Evolutionary conservation across 2,329 filamentous ascomycete genomes (phyloP), one percentile per base, ranked within the genome.

Genomic region (Triangularia setosa): DNA sequence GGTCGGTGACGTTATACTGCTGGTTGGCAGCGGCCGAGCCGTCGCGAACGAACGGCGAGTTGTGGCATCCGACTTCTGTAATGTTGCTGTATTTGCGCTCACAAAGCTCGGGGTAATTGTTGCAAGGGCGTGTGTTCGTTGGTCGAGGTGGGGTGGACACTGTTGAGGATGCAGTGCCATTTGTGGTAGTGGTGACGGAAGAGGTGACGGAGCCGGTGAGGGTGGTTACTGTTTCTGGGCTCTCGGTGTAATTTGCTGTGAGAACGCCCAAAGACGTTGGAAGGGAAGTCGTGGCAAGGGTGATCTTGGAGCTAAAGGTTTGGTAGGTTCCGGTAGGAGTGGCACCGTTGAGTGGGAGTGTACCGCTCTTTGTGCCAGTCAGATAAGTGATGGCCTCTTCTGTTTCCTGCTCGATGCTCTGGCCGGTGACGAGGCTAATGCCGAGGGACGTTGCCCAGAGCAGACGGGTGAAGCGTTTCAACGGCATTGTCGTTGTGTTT

Each of bases 1-100:
- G 92, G 33, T 83, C 79, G 12, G 80, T 83, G 58, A 95, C 90
- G 21, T 80, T 76, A 54, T 90, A 81, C 27, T 81, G 81, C 78
- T 96, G 92, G 76, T 96, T 96, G 62, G 90, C 85, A 14, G 88
- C 91, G 9, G 89, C 84, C 75, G 90, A 93, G 69, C 89, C 89
- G 16, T 81, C 74, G 8, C 84, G 80, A 48, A 88, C 83, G 73
- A 96, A 96, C 11, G 91, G 90, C 52, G 90, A 92, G 79, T 96
- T 96, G 79, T 96, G 92, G 18, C 88, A 87, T 21, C 85, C 87
- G 1, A 96, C 84, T 71, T 90, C 83, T 63, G 91, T 93, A 75
- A 95, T 89, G 75, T 95, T 93, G 81, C 89, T 87, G 77, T 93
- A 96, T 70, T 86, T 88, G 65, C 91, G 85, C 5, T 77, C 78